These are phyloP conservation scores for Amanita phalloides DNA, from an alignment of 768 basidiomycete species.

Conservation along the genomic window DNA sequence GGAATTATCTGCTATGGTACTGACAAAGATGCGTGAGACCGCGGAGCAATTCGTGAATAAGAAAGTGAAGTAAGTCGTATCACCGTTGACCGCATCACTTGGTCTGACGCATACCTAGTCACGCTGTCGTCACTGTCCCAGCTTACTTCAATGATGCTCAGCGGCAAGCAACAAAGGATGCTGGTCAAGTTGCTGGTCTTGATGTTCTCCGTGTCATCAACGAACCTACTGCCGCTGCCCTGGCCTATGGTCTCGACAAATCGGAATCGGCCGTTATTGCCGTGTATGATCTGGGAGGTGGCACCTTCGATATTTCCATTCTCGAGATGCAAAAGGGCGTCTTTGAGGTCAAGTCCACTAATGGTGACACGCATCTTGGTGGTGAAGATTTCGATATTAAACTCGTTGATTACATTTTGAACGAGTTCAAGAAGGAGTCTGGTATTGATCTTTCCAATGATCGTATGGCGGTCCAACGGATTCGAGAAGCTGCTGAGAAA, in stretches of 20 bases:
- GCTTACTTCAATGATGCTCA: constrained; percentile 99
- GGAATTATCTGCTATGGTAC: constrained; percentile 80
- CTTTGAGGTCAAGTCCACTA: constrained; percentile 99
- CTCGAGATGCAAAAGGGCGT: constrained; percentile 99
- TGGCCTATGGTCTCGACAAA: constrained; percentile 94
- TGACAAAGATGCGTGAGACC: constrained; percentile 92
- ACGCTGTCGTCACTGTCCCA: constrained; percentile 91
- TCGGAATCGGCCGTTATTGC: constrained; percentile 82
- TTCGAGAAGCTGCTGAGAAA: constrained; percentile 98
- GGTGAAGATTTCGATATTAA: constrained; percentile 93
- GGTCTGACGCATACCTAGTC: constrained; percentile 28
- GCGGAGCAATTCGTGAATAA: constrained; percentile 91
- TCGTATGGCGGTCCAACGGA: constrained; percentile 96
- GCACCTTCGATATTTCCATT: constrained; percentile 99
- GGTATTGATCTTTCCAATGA: constrained; percentile 77
- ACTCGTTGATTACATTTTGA: constrained; percentile 76
- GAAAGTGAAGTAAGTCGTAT: constrained; percentile 73
- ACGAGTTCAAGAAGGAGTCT: constrained; percentile 90
- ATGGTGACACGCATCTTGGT: constrained; percentile 97
- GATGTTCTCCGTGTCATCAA: constrained; percentile 98
- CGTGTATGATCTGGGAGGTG: constrained; percentile 97
- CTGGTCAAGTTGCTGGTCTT: constrained; percentile 94
- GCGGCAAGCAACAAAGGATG: constrained; percentile 96
- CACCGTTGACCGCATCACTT: background rate
- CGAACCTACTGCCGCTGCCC: constrained; percentile 96